Base-by-base conservation (phyloP, 768 basidiomycete genomes). In the Cantharellus cinnabarinus region DNA sequence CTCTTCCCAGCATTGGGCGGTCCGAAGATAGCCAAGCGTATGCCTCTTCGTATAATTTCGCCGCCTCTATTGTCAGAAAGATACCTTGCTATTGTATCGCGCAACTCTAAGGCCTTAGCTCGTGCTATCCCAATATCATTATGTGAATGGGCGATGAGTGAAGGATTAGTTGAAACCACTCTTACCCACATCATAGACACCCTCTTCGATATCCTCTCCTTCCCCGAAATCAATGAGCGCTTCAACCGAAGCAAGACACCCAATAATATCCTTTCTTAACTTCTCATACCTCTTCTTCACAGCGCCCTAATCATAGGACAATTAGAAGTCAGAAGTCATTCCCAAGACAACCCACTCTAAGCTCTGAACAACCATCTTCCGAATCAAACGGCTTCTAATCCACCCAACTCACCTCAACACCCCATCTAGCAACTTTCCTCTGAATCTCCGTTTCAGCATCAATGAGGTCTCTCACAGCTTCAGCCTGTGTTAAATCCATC, bases 1-100 rank as follows among this genome's bases (percentile, higher is more conserved):
- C 87, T 90, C 71, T 94, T 95, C n/a, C 90, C 91, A 1, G 85
- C 89, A 65, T 95, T 95, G 0, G 91, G 87, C 34, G 89, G 88
- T 0, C 90, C 90, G 65, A 91, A 90, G 42, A 95, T 91, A 10
- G 86, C 83, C 4, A 94, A 73, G 51, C 79, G 80, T 54, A 93
- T 77, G 2, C 90, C 91, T 1, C 80, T 78, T 7, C 88, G 80
- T 61, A 91, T 71, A 56, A 94, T 80, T 67, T 94, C 90, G 0
- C 89, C 89, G 41, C 83, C 75, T 20, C 82, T 77, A 53, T 77
- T 79, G 68, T 91, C 89, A 3, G 75, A 68, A 0, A 93, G 71
- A 59, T 86, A 78, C 0, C 63, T 67, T 40, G 69, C 68, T 48
- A 94, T 84, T 39, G 67, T 71, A 0, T 67, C 59, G 48, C 77